Conservation (phyloP, 306 rosid genomes). For the Glycine tomentella region DNA sequence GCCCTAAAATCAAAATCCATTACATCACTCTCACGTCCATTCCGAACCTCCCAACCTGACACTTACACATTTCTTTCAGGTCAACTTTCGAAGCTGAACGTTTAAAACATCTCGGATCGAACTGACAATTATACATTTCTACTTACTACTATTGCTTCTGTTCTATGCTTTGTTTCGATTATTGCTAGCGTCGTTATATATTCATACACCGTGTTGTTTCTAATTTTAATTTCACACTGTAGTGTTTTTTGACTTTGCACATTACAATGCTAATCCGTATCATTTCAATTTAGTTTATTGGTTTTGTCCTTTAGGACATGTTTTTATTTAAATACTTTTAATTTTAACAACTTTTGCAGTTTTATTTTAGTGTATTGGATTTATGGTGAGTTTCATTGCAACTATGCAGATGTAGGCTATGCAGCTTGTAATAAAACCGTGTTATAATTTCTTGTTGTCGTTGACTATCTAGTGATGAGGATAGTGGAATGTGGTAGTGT, state of each 20-base stretch:
- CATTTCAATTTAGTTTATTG: not conserved
- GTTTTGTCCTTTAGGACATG: not conserved
- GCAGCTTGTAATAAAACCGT: constrained; percentile 5
- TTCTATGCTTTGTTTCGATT: not conserved
- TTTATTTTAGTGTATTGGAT: constrained; percentile 21
- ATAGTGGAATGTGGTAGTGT: no score
- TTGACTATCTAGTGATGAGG: not conserved
- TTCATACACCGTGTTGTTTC: not conserved
- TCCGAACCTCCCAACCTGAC: not conserved
- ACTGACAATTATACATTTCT: not conserved
- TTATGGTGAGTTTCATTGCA: constrained; percentile 16
- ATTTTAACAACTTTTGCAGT: not conserved
- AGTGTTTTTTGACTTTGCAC: not conserved
- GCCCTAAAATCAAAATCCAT: not conserved
- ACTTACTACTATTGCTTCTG: not conserved
- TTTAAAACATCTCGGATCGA: constrained; percentile 6
- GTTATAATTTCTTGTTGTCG: not conserved
- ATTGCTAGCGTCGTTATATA: not conserved
- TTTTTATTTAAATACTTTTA: not conserved
- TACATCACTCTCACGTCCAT: not conserved
- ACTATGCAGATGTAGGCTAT: not conserved
- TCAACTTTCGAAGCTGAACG: constrained; percentile 30
- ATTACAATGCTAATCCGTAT: not conserved
- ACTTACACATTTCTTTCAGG: constrained; percentile 22
- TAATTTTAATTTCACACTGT: not conserved